Base-by-base conservation (phyloP, 2,329 filamentous ascomycete genomes). In the Zymoseptoria brevis region DNA sequence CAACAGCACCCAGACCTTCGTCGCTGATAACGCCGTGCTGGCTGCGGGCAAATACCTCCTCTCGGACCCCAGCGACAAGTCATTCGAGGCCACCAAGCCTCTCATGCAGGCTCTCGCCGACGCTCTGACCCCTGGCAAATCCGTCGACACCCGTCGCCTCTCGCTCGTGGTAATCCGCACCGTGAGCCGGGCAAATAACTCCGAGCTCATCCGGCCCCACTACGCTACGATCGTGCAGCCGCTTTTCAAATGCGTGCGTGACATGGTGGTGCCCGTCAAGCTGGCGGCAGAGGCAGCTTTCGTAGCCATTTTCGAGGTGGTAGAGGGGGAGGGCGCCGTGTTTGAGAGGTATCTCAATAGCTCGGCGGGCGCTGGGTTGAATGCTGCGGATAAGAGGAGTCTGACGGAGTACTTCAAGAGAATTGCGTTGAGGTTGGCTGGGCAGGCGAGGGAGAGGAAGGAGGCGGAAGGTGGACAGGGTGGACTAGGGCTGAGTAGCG, bases 391-490 rank as follows among this genome's bases (percentile, higher is more conserved):
- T 19, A 94, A 95, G 81, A 83, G 93, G 67, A 91, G 87, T 73
- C 96, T 99, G 88, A 83, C 87, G 60, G 94, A 99, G 74, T 99
- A 99, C 77, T 97, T 97, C 78, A 96, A 96, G 81, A 82, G 94
- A 50, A 89, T 99, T 64, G 90, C 90, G 1, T 74, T 93, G 69
- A 84, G 92, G 67, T 77, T 97, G 19, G 93, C 89, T n/a, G 83
- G 80, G 19, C 94, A 97, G 73, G 91, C 89, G 1, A 83, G 90
- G 62, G 94, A 99, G 77, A 83, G 94, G 67, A 88, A 85, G 70
- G 92, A 96, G 67, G 94, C 94, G 0, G 92, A 96, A 72, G 93
- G 92, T 62, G 94, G 93, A 7, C 83, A 87, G 60, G 92, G 92
- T 53, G 90, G 91, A 0, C 72, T 97, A 54, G 92, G 92, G 0